Conservation (phyloP, 495 filamentous ascomycete genomes). For the Pseudomonodictys pantanalensis region DNA sequence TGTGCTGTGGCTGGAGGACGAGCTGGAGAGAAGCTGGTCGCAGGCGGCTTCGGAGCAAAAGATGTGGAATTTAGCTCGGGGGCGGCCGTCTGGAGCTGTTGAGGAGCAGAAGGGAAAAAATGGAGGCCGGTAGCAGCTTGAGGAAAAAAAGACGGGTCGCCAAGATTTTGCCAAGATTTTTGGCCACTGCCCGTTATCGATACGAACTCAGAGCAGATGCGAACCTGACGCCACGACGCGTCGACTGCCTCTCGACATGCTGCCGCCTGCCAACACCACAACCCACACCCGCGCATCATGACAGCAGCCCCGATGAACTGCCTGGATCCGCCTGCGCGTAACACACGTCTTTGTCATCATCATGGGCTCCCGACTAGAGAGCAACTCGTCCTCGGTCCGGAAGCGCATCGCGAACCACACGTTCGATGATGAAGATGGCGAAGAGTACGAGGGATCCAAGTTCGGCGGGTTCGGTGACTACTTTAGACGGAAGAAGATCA, state of each 20-base stretch:
- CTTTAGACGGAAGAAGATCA: constrained; percentile 89
- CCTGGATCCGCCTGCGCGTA: constrained; percentile 1
- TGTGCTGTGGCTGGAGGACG: background rate
- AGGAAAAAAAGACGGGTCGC: constrained; percentile 9
- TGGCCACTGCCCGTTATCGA: background rate
- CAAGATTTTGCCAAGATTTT: constrained; percentile 23
- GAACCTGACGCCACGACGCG: background rate
- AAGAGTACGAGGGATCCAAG: constrained; percentile 82
- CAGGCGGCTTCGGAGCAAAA: background rate
- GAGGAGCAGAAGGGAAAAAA: background rate
- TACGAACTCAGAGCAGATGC: background rate
- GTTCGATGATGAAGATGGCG: constrained; percentile 71
- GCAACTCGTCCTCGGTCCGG: constrained; percentile 70
- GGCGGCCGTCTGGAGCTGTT: background rate
- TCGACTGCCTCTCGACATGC: constrained; percentile 17
- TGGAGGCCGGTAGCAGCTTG: background rate
- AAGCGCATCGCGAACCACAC: constrained; percentile 78
- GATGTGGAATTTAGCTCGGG: constrained; percentile 4
- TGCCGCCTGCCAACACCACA: constrained; percentile 14
- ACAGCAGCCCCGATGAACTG: constrained; percentile 5
- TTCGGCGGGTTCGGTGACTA: constrained; percentile 91
- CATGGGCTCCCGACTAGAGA: constrained; percentile 79
- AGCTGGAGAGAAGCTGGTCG: background rate
- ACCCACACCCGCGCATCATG: constrained; percentile 16
- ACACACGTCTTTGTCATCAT: background rate